A percentile compares a stretch with the other conserved stretches of the same genome.
Conservation (phyloP, 2,329 filamentous ascomycete species). For the Fusarium equiseti region DNA sequence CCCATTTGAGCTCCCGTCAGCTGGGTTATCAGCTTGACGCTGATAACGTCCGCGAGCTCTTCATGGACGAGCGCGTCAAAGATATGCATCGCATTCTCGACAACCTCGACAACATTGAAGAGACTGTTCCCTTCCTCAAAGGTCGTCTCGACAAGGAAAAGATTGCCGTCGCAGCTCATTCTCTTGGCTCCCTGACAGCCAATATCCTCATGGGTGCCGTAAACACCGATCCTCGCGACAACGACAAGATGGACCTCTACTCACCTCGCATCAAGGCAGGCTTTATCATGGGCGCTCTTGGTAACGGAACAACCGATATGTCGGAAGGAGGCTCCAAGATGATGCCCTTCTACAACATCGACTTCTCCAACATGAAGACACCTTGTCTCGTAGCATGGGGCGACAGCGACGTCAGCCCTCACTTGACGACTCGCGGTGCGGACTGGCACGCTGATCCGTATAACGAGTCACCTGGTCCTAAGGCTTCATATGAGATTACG, state of each 20-base stretch:
- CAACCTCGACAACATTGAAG: constrained; percentile 41
- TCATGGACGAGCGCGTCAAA: constrained; percentile 38
- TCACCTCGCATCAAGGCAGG: constrained; percentile 46
- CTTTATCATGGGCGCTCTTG: constrained; percentile 41
- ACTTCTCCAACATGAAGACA: constrained; percentile 40
- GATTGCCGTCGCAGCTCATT: constrained; percentile 45
- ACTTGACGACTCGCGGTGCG: constrained; percentile 38
- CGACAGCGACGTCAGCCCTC: constrained; percentile 38
- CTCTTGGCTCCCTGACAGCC: constrained; percentile 40
- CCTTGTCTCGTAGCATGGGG: constrained; percentile 45
- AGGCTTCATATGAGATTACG: constrained; percentile 37
- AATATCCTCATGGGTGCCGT: constrained; percentile 36
- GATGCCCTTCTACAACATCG: constrained; percentile 36
- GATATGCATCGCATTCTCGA: constrained; percentile 45
- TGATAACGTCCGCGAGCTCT: constrained; percentile 33
- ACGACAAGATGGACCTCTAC: constrained; percentile 12
- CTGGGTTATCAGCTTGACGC: constrained; percentile 9
- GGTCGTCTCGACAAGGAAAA: constrained; percentile 41
- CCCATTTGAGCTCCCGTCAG: constrained; percentile 42
- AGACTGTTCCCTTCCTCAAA: constrained; percentile 38
- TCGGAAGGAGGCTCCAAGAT: constrained; percentile 25
- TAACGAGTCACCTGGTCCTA: constrained; percentile 27
- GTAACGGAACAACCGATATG: constrained; percentile 27
- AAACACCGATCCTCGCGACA: constrained; percentile 43
- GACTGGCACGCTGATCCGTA: constrained; percentile 47